These are phyloP conservation scores for Scleroderma citrinum DNA, from an alignment of 768 basidiomycete genomes.

Conservation along the genomic window DNA sequence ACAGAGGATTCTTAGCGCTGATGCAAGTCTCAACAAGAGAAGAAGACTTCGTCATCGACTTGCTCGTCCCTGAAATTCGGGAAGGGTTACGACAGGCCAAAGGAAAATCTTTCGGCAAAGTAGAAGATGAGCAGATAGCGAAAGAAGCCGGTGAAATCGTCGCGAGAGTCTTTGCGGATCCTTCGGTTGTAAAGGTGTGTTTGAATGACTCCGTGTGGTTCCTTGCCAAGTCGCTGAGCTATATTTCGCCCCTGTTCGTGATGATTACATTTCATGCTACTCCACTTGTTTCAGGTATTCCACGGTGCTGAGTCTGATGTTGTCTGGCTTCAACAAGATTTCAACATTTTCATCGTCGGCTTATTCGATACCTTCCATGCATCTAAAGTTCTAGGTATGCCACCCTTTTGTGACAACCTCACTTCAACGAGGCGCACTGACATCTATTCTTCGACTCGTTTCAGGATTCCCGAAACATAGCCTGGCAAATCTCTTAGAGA, in stretches of 20 bases:
- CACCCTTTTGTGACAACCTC: not conserved
- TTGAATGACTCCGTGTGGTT: not conserved
- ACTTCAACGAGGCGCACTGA: constrained; percentile 1
- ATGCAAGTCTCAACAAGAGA: constrained; percentile 88
- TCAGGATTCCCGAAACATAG: constrained; percentile 80
- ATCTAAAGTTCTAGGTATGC: constrained; percentile 70
- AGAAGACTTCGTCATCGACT: constrained; percentile 84
- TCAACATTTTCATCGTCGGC: constrained; percentile 89
- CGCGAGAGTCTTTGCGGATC: constrained; percentile 58
- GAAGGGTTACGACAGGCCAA: constrained; percentile 71
- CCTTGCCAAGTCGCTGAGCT: too few relatives aligned
- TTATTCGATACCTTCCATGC: constrained; percentile 98
- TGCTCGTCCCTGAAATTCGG: constrained; percentile 55
- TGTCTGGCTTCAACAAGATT: constrained; percentile 94
- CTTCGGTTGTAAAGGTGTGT: constrained; percentile 75
- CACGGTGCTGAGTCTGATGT: constrained; percentile 95
- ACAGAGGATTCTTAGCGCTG: constrained; percentile 82
- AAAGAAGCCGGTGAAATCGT: constrained; percentile 43
- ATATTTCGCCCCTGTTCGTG: too few relatives aligned
- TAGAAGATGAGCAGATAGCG: constrained; percentile 13
- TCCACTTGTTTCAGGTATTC: constrained; percentile 64
- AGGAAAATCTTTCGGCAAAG: constrained; percentile 6
- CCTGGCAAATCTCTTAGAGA: constrained; percentile 76
- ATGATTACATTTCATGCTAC: too few relatives aligned
- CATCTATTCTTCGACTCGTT: not conserved